Evolutionary conservation across 2,329 filamentous ascomycete genomes (phyloP).

Genomic region (Fusarium sp.): DNA sequence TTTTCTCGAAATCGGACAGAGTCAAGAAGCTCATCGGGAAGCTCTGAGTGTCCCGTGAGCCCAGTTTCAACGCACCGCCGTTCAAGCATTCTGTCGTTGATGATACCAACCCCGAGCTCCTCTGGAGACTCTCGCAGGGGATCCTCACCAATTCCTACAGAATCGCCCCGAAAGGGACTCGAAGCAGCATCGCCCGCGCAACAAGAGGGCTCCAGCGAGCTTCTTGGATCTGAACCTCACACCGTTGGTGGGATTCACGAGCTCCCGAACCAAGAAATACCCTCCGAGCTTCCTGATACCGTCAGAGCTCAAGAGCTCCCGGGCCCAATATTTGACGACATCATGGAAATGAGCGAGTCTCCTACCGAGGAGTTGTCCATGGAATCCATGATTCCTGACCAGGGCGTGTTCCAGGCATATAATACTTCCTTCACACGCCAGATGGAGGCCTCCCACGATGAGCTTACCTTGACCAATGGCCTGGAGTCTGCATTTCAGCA

Average conservation of each 20-base stretch:
- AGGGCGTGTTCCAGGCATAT: not conserved
- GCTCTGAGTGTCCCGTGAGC: not conserved
- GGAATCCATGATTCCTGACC: not conserved
- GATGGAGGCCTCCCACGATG: not conserved
- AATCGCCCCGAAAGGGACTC: no score
- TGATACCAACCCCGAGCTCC: not conserved
- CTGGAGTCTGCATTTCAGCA: not conserved
- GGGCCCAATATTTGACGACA: not conserved
- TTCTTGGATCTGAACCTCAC: not conserved
- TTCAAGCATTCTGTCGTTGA: not conserved
- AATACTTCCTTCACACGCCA: not conserved
- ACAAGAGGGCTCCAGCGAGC: not conserved
- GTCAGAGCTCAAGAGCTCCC: not conserved
- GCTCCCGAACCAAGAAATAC: not conserved
- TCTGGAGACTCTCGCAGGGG: not conserved
- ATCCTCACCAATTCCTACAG: no score
- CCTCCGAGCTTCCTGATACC: not conserved
- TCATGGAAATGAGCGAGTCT: not conserved
- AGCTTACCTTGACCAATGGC: not conserved
- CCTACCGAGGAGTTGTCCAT: not conserved
- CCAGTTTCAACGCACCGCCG: not conserved
- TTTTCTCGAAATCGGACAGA: constrained; percentile 3
- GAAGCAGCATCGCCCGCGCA: not conserved
- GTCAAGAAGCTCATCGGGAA: not conserved
- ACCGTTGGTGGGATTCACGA: not conserved